Evolutionary conservation across 208 protist species (phyloP).

Genomic region (Leishmania arabica): DNA sequence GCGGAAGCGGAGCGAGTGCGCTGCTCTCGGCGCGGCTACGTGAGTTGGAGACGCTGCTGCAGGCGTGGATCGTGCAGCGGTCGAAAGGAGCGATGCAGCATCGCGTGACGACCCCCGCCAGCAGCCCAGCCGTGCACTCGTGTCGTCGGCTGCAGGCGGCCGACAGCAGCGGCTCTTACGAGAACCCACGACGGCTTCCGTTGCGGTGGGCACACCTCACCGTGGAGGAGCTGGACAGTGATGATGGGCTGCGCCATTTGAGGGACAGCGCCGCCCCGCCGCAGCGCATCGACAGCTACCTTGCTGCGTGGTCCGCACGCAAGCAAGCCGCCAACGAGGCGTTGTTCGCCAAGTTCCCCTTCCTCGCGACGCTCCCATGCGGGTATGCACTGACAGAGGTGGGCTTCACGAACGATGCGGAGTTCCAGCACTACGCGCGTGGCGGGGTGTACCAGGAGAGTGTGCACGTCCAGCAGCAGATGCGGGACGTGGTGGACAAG

Average conservation of each 20-base stretch:
- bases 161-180: slow-evolving; percentile 3
- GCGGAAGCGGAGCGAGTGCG: slow-evolving; percentile 3
- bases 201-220: slow-evolving; percentile 68
- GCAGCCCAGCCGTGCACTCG: slow-evolving; percentile 17
- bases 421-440: slow-evolving; percentile 40
- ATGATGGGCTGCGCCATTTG: slow-evolving; percentile 40
- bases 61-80: slow-evolving; percentile 18
- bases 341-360: slow-evolving; percentile 57
- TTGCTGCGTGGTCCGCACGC: slow-evolving; percentile 41
- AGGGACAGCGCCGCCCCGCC: slow-evolving; percentile 27
- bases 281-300: slow-evolving; percentile 31
- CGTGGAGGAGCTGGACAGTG: slow-evolving; percentile 45
- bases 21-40: slow-evolving; percentile 19
- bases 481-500: slow-evolving; percentile 46
- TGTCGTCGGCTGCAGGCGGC: slow-evolving; percentile 19
- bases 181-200: slow-evolving; percentile 66
- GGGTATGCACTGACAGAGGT: slow-evolving; percentile 62
- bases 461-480: slow-evolving; percentile 34
- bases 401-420: slow-evolving; percentile 41
- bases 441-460: slow-evolving; percentile 28
- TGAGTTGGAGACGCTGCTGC: slow-evolving; percentile 16
- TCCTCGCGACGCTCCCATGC: slow-evolving; percentile 55
- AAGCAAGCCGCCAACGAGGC: slow-evolving; percentile 75
- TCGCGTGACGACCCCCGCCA: slow-evolving; percentile 16
- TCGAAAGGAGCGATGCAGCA: slow-evolving; percentile 25